Evolutionary conservation across 2,329 filamentous ascomycete species (phyloP), one percentile per base, ranked within the genome.

Genomic region (Diplodia intermedia): DNA sequence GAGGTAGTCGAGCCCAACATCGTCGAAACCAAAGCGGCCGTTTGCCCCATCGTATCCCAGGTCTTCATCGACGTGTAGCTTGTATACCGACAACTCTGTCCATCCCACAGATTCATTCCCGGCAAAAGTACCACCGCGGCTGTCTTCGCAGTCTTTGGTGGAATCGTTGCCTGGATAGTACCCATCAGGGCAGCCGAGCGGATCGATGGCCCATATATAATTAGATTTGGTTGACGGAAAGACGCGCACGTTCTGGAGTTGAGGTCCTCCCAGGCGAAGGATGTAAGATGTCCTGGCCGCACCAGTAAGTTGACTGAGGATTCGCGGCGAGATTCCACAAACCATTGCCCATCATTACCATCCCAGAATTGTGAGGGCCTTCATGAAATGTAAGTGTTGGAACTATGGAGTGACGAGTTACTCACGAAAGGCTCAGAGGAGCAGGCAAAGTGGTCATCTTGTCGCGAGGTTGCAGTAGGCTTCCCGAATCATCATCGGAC

Each of bases 291-390:
- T 54, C 63, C 63, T 66, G 18, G 3, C 18, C 9, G 8, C 3
- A 20, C 23, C 15, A 53, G 38, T 31, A 9, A 20, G 20, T 18
- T 5, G 40, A 7, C 14, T 11, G 47, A 26, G 47, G 6, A 26
- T 3, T 20, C 14, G 7, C 9, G 18, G 5, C 29, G 43, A 6
- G 7, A 38, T 3, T 15, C n/a, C 4, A 20, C 49, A 15, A 40
- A 66, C 63, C 63, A 66, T 33, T 23, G 52, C 1, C 63, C 63
- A 49, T 66, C 63, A 2, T 47, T 43, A 15, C 63, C 63, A 15
- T 56, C 52, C 63, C 63, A 66, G 18, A 9, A 47, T 38, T 66
- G 63, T 5, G 63, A 66, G 1, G 33, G 23, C 18, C 63, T 55
- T 26, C 1, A 9, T 18, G 8, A 8, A 9, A 15, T 3, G 33